Evolutionary conservation across 345 rosid species (phyloP).

Genomic region (Euphorbia lathyris): DNA sequence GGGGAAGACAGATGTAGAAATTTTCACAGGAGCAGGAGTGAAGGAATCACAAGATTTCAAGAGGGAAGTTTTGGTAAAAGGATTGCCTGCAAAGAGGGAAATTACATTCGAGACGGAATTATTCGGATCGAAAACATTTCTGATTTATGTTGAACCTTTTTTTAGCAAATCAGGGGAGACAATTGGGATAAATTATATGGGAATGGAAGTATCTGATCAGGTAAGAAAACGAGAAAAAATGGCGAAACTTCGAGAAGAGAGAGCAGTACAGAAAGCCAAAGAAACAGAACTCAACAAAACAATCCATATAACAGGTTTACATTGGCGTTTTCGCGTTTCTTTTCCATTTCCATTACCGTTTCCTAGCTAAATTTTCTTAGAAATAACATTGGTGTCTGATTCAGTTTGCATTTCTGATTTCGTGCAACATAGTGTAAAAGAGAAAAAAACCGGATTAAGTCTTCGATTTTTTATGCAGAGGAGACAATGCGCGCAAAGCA

Average conservation of each 20-base stretch:
- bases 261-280: conserved; percentile 93
- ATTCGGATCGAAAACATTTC: conserved; percentile 82
- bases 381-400: no score
- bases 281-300: conserved; percentile 94
- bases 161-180: conserved; percentile 79
- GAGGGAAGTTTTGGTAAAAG: conserved; percentile 83
- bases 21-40: conserved; percentile 84
- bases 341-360: no score
- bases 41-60: conserved; percentile 95
- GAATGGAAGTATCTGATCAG: conserved; percentile 98
- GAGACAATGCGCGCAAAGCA: conserved; percentile 98
- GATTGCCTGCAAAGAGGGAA: conserved; percentile 88
- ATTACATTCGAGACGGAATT: conserved; percentile 79
- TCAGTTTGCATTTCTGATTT: no score
- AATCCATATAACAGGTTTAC: conserved; percentile 98
- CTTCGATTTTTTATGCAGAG: conserved; percentile 43
- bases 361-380: no score
- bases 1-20: conserved; percentile 89
- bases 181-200: conserved; percentile 92
- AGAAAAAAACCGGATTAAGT: neutral
- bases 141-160: conserved; percentile 88
- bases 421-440: no score
- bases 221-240: conserved; percentile 86
- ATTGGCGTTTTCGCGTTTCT: no score
- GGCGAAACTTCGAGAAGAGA: conserved; percentile 87